Conservation (phyloP, 331 rosid genomes). For the Cydonia oblonga region DNA sequence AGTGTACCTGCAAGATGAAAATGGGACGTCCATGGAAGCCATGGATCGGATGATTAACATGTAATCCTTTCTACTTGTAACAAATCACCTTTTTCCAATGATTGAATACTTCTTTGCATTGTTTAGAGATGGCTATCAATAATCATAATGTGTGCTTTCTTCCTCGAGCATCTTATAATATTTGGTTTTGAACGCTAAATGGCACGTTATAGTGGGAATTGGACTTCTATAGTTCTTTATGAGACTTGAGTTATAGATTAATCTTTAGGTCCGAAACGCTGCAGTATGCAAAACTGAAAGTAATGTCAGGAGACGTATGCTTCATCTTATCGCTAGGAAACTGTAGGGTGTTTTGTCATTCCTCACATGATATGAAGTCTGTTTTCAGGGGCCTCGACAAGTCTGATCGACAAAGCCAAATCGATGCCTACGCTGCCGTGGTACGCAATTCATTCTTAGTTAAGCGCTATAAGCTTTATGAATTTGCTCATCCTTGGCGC, state of each 20-base stretch:
- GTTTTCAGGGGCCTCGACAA: constrained; percentile 57
- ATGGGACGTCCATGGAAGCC: constrained; percentile 72
- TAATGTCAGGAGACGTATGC: too few relatives aligned
- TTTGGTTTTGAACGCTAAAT: not conserved
- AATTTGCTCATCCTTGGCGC: not conserved
- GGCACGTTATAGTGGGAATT: too few relatives aligned
- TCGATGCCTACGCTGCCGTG: constrained; percentile 82
- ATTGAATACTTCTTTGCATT: not conserved
- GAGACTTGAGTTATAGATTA: too few relatives aligned
- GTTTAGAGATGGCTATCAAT: not conserved
- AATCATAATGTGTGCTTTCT: not conserved
- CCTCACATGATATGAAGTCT: not conserved
- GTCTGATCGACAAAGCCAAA: constrained; percentile 36
- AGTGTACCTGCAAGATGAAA: constrained; percentile 83
- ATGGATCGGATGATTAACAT: constrained; percentile 48
- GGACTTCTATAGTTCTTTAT: too few relatives aligned
- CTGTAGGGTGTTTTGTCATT: not conserved
- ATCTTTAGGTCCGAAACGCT: not conserved
- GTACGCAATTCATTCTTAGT: constrained; percentile 18
- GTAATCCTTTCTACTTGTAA: constrained; percentile 28
- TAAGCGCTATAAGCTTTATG: not conserved
- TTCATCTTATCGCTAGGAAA: too few relatives aligned
- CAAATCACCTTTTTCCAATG: not conserved
- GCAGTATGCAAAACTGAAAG: too few relatives aligned
- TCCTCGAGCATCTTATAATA: not conserved